Conservation (phyloP, 2,329 filamentous ascomycete genomes). For the Pseudopyrenochaeta lycopersici region DNA sequence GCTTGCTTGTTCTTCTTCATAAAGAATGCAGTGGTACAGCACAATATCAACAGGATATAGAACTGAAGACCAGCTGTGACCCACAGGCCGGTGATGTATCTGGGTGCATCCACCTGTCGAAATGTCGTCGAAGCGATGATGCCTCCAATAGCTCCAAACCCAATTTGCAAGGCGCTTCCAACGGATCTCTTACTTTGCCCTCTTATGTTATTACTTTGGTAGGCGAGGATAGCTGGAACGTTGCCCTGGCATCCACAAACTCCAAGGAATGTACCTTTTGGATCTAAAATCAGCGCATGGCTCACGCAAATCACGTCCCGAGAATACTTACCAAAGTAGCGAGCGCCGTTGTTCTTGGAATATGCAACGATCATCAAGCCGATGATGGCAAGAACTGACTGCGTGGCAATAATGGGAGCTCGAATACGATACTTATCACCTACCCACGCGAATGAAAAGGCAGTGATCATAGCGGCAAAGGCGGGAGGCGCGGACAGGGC, state of each 20-base stretch:
- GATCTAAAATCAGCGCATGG: too few relatives aligned
- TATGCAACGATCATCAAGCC: conserved; percentile 40
- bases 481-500: conserved; percentile 36
- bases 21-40: conserved; percentile 20
- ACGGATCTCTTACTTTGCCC: conserved; percentile 31
- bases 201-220: conserved; percentile 36
- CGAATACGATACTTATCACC: conserved; percentile 36
- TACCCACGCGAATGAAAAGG: conserved; percentile 33
- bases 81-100: conserved; percentile 30
- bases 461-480: conserved; percentile 29
- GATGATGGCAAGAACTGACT: conserved; percentile 27
- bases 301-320: too few relatives aligned
- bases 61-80: conserved; percentile 27
- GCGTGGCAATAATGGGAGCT: conserved; percentile 31
- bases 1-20: conserved; percentile 23
- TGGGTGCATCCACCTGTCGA: conserved; percentile 28
- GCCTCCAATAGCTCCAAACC: conserved; percentile 36
- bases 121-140: conserved; percentile 34
- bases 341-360: conserved; percentile 23
- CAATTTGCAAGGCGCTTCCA: conserved; percentile 32
- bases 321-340: conserved; percentile 30
- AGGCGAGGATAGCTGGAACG: conserved; percentile 34
- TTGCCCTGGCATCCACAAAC: conserved; percentile 28
- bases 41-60: conserved; percentile 22
- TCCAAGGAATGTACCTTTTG: conserved; percentile 28